phyloP scores from a whole-genome alignment of 2,329 filamentous ascomycete genomes.

The Paracoccidioides lutzii region DNA sequence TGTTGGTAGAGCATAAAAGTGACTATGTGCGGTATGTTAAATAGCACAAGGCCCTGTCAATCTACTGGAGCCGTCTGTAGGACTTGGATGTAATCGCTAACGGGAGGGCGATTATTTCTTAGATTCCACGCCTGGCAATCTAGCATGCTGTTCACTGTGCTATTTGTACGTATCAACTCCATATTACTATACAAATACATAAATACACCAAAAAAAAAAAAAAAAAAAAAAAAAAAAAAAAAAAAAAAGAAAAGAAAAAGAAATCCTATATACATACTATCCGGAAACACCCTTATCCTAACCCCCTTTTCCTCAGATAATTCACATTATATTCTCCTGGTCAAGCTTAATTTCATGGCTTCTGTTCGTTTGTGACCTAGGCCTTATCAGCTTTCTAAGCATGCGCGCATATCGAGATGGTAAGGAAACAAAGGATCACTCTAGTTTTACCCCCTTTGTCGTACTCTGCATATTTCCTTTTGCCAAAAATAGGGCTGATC shows the following conservation, averaged over 20 bases:
- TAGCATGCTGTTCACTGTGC: constrained; percentile 62
- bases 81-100: neutral
- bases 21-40: constrained; percentile 73
- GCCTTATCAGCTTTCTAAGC: constrained; percentile 62
- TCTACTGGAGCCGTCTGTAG: neutral
- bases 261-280: constrained; percentile 2
- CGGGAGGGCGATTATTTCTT: constrained; percentile 3
- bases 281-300: neutral
- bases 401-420: constrained; percentile 75
- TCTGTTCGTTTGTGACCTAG: constrained; percentile 62
- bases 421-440: constrained; percentile 25
- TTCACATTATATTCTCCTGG: constrained; percentile 82
- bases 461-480: neutral
- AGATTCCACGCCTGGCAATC: constrained; percentile 97
- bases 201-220: neutral
- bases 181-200: neutral
- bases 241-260: no score
- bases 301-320: constrained; percentile 40
- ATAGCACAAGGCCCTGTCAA: neutral
- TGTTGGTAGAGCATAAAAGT: constrained; percentile 84
- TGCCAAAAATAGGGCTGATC: neutral
- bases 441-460: neutral
- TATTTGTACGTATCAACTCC: constrained; percentile 35
- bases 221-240: no score
- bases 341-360: constrained; percentile 73